Base-by-base conservation (phyloP, 208 protist species). In the Acanthamoeba sp. region DNA sequence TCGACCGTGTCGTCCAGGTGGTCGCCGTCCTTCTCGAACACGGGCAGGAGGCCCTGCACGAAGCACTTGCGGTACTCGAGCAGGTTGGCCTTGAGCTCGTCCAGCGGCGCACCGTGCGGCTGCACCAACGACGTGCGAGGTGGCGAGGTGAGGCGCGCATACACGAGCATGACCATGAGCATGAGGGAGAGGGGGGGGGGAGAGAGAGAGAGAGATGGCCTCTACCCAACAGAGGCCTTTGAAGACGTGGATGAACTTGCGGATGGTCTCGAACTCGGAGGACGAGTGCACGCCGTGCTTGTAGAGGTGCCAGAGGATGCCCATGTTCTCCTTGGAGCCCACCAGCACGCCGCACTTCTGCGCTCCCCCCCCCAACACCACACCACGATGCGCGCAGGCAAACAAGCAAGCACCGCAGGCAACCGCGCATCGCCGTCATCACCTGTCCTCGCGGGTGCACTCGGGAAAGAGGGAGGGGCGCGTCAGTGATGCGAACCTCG, bases 181-280 rank as follows among this genome's bases (percentile, higher is more conserved):
- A 34, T 2, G 2, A 42, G 4, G 40, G 22, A 38, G 20, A 2
- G 9, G 34, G 6, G 12, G 69, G 14, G 38, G 14, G 69, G 5
- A 22, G 69, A 78, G 69, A 6, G 38, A 55, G 48, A 38, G 78
- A 22, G 24, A 20, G 45, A 87, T 12, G 52, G 16, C 18, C 6
- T 1, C 7, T 55, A 87, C 78, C 78, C 78, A 87, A 55, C 78
- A 87, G 10, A 87, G 78, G 27, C 45, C 40, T 27, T 87, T 87
- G 48, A 55, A 87, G 10, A 87, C 78, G 78, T 87, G 78, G 40
- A 87, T 87, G 40, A 87, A 87, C 78, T 87, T 87, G 78, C 78
- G 78, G 22, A 87, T 57, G 27, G 78, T 87, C 36, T 87, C 78
- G 48, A 87, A 87, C n/a, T 40, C 78, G 16, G 12, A 7, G 2